Percentiles rank a stretch among this genome's conserved stretches.
phyloP scores from a whole-genome alignment of 441 rosid genomes.

The Erysimum pusillum region DNA sequence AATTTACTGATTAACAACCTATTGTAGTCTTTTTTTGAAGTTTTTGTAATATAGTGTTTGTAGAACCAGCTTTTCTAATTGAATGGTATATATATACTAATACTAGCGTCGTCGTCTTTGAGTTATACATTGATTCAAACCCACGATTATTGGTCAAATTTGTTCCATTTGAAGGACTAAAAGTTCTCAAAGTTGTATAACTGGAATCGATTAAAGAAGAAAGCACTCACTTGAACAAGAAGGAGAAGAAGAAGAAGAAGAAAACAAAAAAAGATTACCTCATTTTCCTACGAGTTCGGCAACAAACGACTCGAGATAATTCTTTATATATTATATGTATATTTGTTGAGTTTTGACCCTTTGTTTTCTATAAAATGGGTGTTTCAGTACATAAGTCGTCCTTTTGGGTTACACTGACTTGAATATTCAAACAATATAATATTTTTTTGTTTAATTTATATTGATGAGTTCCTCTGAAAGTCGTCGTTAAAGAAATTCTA shows the following conservation, averaged over 20 bases:
- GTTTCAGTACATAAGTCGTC: conserved; percentile 21
- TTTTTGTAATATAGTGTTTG: neutral
- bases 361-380: neutral
- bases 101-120: too few species aligned
- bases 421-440: conserved; percentile 21
- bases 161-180: neutral
- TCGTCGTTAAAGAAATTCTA: conserved; percentile 12
- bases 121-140: neutral
- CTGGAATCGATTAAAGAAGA: neutral
- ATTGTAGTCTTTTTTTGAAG: too few species aligned
- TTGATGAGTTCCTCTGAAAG: neutral
- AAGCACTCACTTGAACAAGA: neutral
- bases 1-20: too few species aligned
- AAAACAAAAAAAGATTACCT: neutral
- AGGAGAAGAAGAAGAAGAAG: neutral
- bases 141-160: neutral
- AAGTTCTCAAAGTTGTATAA: conserved; percentile 1
- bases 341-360: conserved; percentile 31
- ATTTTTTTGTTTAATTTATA: neutral
- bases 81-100: neutral
- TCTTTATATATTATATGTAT: neutral
- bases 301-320: conserved; percentile 33
- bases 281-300: conserved; percentile 32
- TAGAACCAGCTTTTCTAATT: neutral
- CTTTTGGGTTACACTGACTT: conserved; percentile 20